These are phyloP conservation scores for Maudiozyma turicensis DNA, from an alignment of 805 yeast species.

Conservation along the genomic window DNA sequence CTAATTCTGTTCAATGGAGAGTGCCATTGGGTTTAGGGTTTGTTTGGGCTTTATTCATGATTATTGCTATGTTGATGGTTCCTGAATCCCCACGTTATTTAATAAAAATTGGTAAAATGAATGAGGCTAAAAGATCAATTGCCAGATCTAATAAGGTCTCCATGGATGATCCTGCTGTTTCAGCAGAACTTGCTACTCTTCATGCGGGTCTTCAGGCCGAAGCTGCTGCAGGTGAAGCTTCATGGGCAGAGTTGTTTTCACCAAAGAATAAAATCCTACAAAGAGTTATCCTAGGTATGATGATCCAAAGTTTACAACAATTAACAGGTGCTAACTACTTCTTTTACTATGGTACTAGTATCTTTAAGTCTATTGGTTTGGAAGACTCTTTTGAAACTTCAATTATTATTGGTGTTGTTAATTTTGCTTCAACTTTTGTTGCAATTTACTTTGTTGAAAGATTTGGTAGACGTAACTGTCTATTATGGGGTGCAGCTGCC, in stretches of 20 bases:
- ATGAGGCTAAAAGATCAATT: slow-evolving; percentile 52
- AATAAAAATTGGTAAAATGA: slow-evolving; percentile 44
- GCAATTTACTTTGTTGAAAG: slow-evolving; percentile 44
- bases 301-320: slow-evolving; percentile 57
- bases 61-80: slow-evolving; percentile 38
- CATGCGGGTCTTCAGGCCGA: slow-evolving; percentile 55
- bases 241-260: slow-evolving; percentile 56
- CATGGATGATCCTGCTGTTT: slow-evolving; percentile 45
- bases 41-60: slow-evolving; percentile 36
- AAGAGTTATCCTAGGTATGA: slow-evolving; percentile 41
- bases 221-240: slow-evolving; percentile 50
- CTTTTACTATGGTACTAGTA: slow-evolving; percentile 58
- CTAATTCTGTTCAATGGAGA: slow-evolving; percentile 58
- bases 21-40: slow-evolving; percentile 54
- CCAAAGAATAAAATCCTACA: slow-evolving; percentile 54
- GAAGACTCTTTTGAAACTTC: slow-evolving; percentile 51
- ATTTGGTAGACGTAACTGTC: slow-evolving; percentile 42
- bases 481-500: slow-evolving; percentile 41
- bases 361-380: slow-evolving; percentile 54
- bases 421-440: slow-evolving; percentile 48
- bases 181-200: slow-evolving; percentile 47
- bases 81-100: slow-evolving; percentile 71
- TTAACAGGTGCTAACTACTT: slow-evolving; percentile 59
- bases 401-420: slow-evolving; percentile 49
- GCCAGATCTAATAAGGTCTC: slow-evolving; percentile 50